Evolutionary conservation across 352 stramenopile species (phyloP).

Genomic region (Pelagophyceae sp.): DNA sequence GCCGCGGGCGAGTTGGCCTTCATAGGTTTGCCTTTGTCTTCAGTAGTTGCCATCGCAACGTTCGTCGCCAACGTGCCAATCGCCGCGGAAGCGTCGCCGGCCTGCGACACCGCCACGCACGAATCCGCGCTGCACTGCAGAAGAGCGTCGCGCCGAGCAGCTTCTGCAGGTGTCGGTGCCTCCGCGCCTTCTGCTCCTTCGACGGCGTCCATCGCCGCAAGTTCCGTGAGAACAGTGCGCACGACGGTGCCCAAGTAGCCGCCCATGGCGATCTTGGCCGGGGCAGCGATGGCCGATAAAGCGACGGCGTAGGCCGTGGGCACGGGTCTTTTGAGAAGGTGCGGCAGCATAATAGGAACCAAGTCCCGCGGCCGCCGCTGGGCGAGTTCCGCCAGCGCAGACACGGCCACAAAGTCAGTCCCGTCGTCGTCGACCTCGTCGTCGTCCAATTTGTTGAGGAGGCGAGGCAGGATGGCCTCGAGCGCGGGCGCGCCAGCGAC

Average conservation of each 20-base stretch:
- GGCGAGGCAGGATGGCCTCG: constrained; percentile 89
- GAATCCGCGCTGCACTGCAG: constrained; percentile 89
- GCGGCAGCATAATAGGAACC: constrained; percentile 91
- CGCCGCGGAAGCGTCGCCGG: constrained; percentile 66
- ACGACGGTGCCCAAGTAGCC: constrained; percentile 90
- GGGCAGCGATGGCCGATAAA: constrained; percentile 79
- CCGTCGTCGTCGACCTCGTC: constrained; percentile 49
- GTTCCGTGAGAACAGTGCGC: constrained; percentile 52
- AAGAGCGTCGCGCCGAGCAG: constrained; percentile 48
- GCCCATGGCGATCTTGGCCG: constrained; percentile 83
- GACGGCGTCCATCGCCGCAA: constrained; percentile 39
- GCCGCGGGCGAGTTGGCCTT: neutral
- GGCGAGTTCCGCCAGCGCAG: constrained; percentile 93
- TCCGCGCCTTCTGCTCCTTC: too few relatives aligned
- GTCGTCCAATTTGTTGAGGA: constrained; percentile 83
- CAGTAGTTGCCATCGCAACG: neutral
- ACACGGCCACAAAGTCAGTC: constrained; percentile 61
- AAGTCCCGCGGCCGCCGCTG: constrained; percentile 88
- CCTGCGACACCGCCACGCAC: constrained; percentile 74
- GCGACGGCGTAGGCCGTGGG: constrained; percentile 72
- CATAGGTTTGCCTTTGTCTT: too few relatives aligned
- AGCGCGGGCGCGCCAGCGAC: constrained; percentile 86
- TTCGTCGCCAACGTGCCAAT: constrained; percentile 37
- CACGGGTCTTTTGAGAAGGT: constrained; percentile 80
- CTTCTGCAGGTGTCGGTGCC: constrained; percentile 38